Evolutionary conservation across 2,329 filamentous ascomycete genomes (phyloP).

Genomic region (Tothia fuscella): DNA sequence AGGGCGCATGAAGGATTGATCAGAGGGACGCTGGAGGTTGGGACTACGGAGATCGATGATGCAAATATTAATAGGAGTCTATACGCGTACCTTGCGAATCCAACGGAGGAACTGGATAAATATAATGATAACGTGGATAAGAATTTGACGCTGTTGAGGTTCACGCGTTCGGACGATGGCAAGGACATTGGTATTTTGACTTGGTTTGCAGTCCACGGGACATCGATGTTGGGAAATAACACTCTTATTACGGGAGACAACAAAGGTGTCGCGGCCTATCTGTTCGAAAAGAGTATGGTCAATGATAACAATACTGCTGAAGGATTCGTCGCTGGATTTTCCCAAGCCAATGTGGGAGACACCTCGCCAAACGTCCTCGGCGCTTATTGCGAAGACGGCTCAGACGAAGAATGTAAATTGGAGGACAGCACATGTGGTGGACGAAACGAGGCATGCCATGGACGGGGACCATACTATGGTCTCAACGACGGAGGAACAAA

Average conservation of each 20-base stretch:
- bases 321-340: conserved; percentile 81
- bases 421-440: conserved; percentile 78
- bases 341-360: conserved; percentile 82
- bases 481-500: conserved; percentile 52
- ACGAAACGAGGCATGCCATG: conserved; percentile 59
- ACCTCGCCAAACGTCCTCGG: conserved; percentile 81
- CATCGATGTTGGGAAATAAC: conserved; percentile 83
- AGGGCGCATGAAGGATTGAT: conserved; percentile 63
- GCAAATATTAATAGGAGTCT: conserved; percentile 84
- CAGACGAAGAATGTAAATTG: conserved; percentile 52
- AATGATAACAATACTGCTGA: conserved; percentile 42
- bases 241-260: conserved; percentile 90
- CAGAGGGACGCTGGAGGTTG: conserved; percentile 59
- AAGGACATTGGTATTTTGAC: conserved; percentile 73
- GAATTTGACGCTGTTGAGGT: conserved; percentile 66
- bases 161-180: conserved; percentile 59
- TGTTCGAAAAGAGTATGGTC: conserved; percentile 62
- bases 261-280: conserved; percentile 80
- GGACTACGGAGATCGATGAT: conserved; percentile 55
- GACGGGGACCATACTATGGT: conserved; percentile 57
- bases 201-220: conserved; percentile 89
- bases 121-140: conserved; percentile 63
- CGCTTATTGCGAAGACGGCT: conserved; percentile 80
- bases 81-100: conserved; percentile 80
- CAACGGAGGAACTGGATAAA: conserved; percentile 56